phyloP scores from a whole-genome alignment of 768 basidiomycete genomes.

The Suillus occidentalis region DNA sequence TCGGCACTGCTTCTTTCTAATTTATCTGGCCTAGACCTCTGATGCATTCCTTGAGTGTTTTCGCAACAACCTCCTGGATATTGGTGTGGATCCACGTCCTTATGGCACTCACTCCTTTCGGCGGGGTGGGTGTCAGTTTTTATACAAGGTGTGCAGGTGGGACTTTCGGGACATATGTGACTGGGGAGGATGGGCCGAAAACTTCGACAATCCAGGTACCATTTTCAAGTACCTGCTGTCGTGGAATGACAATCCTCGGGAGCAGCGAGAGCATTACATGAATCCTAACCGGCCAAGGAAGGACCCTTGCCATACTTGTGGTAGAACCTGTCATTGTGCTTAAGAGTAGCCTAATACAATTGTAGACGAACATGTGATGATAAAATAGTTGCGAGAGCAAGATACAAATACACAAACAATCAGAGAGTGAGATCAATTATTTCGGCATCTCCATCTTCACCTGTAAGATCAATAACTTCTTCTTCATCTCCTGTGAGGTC shows the following conservation, averaged over 20 bases:
- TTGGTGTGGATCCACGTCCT: constrained; percentile 36
- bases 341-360: constrained; percentile 6
- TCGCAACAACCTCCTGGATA: constrained; percentile 40
- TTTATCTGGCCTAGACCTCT: neutral
- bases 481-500: neutral
- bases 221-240: constrained; percentile 45
- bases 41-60: constrained; percentile 41
- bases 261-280: constrained; percentile 35
- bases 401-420: neutral
- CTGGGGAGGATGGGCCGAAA: constrained; percentile 45
- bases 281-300: constrained; percentile 29
- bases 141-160: constrained; percentile 34
- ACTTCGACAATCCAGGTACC: constrained; percentile 36
- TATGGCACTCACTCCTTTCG: constrained; percentile 33
- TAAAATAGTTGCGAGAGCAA: too few species aligned
- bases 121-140: constrained; percentile 41
- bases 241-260: constrained; percentile 38
- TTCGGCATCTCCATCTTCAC: neutral
- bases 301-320: constrained; percentile 28
- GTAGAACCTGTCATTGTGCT: constrained; percentile 33
- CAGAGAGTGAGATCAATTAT: neutral
- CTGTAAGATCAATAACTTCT: too few species aligned
- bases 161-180: constrained; percentile 38
- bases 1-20: too few species aligned
- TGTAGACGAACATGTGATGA: too few species aligned